Evolutionary conservation across 1,139 yeast genomes (phyloP).

Genomic region (Yamadazyma triangularis): DNA sequence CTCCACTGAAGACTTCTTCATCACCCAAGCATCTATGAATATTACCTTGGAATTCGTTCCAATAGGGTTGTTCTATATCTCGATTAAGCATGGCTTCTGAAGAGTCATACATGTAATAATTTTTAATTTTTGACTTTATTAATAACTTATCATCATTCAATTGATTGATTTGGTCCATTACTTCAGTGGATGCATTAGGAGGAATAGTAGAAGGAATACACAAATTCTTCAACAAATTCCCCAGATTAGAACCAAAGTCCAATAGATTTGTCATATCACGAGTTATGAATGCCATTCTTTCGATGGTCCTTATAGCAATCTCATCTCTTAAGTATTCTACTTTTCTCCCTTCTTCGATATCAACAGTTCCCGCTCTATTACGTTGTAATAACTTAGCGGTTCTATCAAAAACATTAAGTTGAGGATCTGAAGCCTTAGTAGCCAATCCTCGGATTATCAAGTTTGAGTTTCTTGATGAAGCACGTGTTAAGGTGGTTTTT

Average conservation of each 20-base stretch:
- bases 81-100: conserved; percentile 50
- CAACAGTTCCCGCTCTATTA: conserved; percentile 42
- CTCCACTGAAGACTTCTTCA: conserved; percentile 56
- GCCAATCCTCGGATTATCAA: conserved; percentile 7
- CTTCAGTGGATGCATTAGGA: conserved; percentile 24
- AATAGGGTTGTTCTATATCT: conserved; percentile 33
- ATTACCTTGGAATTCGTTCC: conserved; percentile 38
- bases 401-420: conserved; percentile 64
- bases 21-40: conserved; percentile 54
- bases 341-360: conserved; percentile 45
- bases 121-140: conserved; percentile 50
- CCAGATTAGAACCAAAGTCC: conserved; percentile 74
- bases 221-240: conserved; percentile 44
- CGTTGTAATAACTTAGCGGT: conserved; percentile 57
- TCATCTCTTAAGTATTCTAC: conserved; percentile 79
- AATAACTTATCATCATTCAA: conserved; percentile 49
- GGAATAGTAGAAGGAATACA: conserved; percentile 29
- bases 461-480: too few relatives aligned
- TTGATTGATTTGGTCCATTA: conserved; percentile 26
- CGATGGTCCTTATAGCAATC: conserved; percentile 68
- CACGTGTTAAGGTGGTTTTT: too few relatives aligned
- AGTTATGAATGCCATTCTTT: conserved; percentile 69
- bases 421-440: conserved; percentile 18
- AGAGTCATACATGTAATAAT: conserved; percentile 67
- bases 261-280: conserved; percentile 56